Base-by-base conservation (phyloP, 805 yeast genomes). In the Saturnispora dispora region DNA sequence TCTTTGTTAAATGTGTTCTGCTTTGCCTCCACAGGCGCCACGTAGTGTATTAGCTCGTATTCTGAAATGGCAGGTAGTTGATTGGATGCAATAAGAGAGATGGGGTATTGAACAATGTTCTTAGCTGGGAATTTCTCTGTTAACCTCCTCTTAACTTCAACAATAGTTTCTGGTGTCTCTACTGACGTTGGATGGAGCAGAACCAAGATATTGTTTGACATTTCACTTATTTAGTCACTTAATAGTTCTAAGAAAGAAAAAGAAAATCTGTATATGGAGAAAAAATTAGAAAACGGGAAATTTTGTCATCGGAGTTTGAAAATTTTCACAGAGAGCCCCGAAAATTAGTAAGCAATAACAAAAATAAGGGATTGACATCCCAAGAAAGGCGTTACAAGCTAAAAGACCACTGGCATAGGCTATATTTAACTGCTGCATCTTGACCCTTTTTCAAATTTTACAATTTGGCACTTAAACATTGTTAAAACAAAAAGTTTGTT, bases 181-280 rank as follows among this genome's bases (percentile, higher is more conserved):
- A 82, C 85, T 46, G 78, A 74, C 7, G 85, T 82, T 18, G 88
- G 88, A 60, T 83, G 88, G 50, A 83, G 71, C 47, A 83, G 68
- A 27, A 82, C 64, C 50, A 82, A 65, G 20, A 65, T 59, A 27
- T 51, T 33, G 5, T 18, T 37, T n/a, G 54, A 25, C 53, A 50
- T 41, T 13, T 41, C 42, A 11, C 17, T 23, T 17, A 23, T 40
- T 7, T 1, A 4, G n/a, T 10, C 11, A 17, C 23, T 5, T 18
- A n/a, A 22, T 37, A 3, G 28, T 30, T 10, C 33, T 30, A 10
- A 13, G 23, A 46, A 43, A 37, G 32, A 33, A 41, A 23, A 33
- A 23, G 13, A 22, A 15, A 13, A 13, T 30, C 33, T 30, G 33
- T 30, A 30, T 11, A 9, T 32, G 18, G 35, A 27, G 35, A 37